Evolutionary conservation across 2,329 filamentous ascomycete species (phyloP).

Genomic region (Fusarium sacchari): DNA sequence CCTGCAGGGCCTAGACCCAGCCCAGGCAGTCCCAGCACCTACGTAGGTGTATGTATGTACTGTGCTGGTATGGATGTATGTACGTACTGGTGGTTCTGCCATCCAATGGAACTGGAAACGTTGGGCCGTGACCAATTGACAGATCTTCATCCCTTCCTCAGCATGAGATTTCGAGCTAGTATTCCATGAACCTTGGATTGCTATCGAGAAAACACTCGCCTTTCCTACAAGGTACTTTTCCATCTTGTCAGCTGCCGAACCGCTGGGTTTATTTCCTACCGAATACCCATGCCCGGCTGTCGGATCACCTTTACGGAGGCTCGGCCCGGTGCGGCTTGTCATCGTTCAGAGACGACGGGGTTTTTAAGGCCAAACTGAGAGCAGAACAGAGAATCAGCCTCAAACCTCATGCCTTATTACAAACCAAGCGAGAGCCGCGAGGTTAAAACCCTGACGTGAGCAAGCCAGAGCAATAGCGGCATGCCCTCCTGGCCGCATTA

Average conservation of each 20-base stretch:
- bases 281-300: conserved; percentile 9
- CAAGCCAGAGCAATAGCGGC: conserved; percentile 7
- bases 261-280: conserved; percentile 5
- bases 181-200: not conserved
- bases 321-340: conserved; percentile 18
- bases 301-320: conserved; percentile 13
- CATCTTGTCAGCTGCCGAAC: not conserved
- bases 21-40: conserved; percentile 15
- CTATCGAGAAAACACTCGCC: not conserved
- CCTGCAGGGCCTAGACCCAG: conserved; percentile 37
- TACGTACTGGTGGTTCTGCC: not conserved
- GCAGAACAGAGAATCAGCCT: not conserved
- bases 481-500: not conserved
- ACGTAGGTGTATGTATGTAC: conserved; percentile 1
- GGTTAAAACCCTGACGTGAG: conserved; percentile 23
- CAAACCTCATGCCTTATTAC: conserved; percentile 9
- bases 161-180: not conserved
- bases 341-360: not conserved
- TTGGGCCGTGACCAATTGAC: conserved; percentile 11
- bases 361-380: not conserved
- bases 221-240: not conserved
- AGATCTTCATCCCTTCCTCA: conserved; percentile 4
- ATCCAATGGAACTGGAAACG: conserved; percentile 4
- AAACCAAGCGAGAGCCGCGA: not conserved
- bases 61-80: too few species aligned